phyloP scores from a whole-genome alignment of 306 rosid species.

The Fragaria vesca region DNA sequence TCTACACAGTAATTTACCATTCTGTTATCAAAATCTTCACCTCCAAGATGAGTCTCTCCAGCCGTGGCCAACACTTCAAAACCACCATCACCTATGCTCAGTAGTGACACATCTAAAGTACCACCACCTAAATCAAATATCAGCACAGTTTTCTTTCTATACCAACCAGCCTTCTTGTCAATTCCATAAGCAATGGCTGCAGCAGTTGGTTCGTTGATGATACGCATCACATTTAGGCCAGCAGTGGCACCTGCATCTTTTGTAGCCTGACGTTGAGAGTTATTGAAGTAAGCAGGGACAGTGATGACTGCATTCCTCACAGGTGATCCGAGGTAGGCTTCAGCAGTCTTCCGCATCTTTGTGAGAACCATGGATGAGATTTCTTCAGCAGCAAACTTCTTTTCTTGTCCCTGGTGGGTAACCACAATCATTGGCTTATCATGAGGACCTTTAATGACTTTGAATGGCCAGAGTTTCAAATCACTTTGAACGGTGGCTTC shows the following conservation, averaged over 20 bases:
- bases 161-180: not conserved
- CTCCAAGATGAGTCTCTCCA: constrained; percentile 38
- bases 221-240: constrained; percentile 5
- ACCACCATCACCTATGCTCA: not conserved
- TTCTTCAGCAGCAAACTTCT: not conserved
- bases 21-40: constrained; percentile 33
- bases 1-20: constrained; percentile 12
- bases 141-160: constrained; percentile 6
- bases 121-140: constrained; percentile 24
- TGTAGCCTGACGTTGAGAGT: constrained; percentile 13
- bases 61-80: constrained; percentile 23
- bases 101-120: constrained; percentile 14
- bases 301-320: constrained; percentile 8
- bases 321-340: not conserved
- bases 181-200: not conserved
- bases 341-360: constrained; percentile 8
- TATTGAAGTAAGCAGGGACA: constrained; percentile 6
- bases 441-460: constrained; percentile 3
- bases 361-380: constrained; percentile 3
- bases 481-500: not conserved
- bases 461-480: not conserved
- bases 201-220: constrained; percentile 1
- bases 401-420: not conserved
- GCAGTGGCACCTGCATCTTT: not conserved
- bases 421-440: constrained; percentile 7